Evolutionary conservation across 1,139 yeast species (phyloP), one percentile per base, ranked within the genome.

Genomic region (Hyphopichia fennica): DNA sequence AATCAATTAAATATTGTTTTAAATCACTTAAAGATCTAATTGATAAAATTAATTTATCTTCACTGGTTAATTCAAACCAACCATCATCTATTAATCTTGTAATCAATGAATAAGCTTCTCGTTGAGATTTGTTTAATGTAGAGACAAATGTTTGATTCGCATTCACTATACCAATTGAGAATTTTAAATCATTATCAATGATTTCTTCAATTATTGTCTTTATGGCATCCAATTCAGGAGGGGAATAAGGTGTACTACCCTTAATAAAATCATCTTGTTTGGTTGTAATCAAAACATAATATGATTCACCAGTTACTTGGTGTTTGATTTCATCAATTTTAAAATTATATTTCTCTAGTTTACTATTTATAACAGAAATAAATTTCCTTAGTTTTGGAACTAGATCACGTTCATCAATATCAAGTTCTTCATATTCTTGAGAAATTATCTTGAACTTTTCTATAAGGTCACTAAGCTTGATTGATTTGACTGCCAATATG

Each of bases 151-250:
- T 51, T 41, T 63, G 72, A 32, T 53, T 58, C 13, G 69, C 70
- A 34, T 59, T 59, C 17, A 57, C 62, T 33, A 54, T 48, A 9
- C 66, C 66, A 4, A 69, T 49, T 7, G 65, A 55, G 46, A 55
- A 69, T 13, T 55, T 54, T 34, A 52, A 3, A 47, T 48, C 54
- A 11, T 51, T 47, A 35, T 37, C 57, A 30, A 81, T 61, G 2
- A 77, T 65, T 19, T 62, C 62, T 39, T 80, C 84, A 11, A 82
- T 67, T 15, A 80, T 53, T 27, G 58, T 58, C 48, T 79, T 79
- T 33, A 82, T 65, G 6, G 75, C 58, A 34, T 71, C 78, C 30
- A 80, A 67, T 46, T 81, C 84, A 15, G 65, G 62, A 9, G 75
- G 67, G 1, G 79, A 54, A 48, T 71, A 77, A 2, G 52, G 49